Percentiles rank a stretch among this genome's conserved stretches.
Conservation (phyloP, 225 moss, liverwort and hornwort species). For the Pleurozium schreberi region DNA sequence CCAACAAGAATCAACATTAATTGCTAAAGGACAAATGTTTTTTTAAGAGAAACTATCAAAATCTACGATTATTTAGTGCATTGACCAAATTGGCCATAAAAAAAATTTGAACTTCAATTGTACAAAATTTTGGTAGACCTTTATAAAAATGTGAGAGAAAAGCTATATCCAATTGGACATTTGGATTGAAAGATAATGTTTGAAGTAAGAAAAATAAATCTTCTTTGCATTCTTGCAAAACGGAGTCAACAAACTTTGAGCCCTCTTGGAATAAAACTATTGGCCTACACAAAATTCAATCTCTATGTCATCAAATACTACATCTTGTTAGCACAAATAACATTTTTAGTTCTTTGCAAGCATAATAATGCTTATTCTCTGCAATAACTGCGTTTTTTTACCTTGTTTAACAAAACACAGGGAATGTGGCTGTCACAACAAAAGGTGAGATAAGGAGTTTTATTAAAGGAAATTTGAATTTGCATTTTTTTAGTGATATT, state of each 20-base stretch:
- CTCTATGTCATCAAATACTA: background rate
- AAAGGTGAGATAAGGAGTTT: too few species aligned
- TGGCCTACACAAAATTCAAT: background rate
- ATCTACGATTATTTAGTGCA: background rate
- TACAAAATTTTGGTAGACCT: background rate
- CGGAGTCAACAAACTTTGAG: too few species aligned
- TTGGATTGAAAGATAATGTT: background rate
- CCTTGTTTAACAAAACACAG: too few species aligned
- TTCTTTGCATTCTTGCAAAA: too few species aligned
- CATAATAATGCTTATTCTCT: too few species aligned
- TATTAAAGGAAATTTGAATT: too few species aligned
- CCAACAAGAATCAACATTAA: background rate
- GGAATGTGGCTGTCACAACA: too few species aligned
- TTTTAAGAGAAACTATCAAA: background rate
- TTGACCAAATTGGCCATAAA: background rate
- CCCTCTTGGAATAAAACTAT: too few species aligned
- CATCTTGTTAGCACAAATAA: background rate
- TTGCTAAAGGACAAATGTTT: background rate
- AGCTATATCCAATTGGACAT: background rate
- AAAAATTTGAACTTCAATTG: fast-evolving
- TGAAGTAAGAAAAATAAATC: too few species aligned
- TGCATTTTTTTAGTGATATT: too few species aligned
- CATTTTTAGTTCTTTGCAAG: too few species aligned
- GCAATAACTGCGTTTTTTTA: too few species aligned
- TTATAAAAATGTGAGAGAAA: background rate